Base-by-base conservation (phyloP, 306 rosid species). In the Casuarina cunninghamiana region DNA sequence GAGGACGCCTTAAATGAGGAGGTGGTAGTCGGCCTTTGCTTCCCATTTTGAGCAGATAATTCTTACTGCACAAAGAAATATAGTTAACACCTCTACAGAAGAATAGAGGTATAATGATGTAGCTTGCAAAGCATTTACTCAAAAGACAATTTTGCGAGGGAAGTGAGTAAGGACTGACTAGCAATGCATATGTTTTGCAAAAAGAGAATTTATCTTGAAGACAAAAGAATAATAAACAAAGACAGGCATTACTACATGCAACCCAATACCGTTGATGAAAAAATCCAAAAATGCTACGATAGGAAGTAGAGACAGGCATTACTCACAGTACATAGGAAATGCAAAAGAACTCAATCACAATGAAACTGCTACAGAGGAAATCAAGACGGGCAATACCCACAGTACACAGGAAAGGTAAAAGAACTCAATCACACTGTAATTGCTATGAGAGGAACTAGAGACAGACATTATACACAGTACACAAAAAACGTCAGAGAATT, bases 11-110 rank as follows among this genome's bases (percentile, higher is more conserved):
- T 48, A 79, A 26, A 78, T 90, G 98, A 43, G 83, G 80, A 37
- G 93, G 95, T 8, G 95, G 97, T 54, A 90, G 69, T 78, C 97
- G 88, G 68, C 98, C 98, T 83, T 92, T 94, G 83, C 98, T 94
- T 32, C 93, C 98, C 98, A 85, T 86, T 73, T 49, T 46, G 21
- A 76, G 57, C 48, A 75, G 54, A 78, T 77, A 60, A 4, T 43
- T 38, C 13, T 15, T n/a, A 75, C 79, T 32, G 67, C 12, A 39
- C 69, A 55, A 9, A 72, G 32, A 51, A 55, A 77, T 53, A 10
- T 53, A 78, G 35, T 10, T 19, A 21, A 55, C 16, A 50, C 75
- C 3, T 2, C 42, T 13, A 26, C 3, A 35, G n/a, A 53, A 4
- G 8, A 42, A 77, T 50, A 17, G 50, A n/a, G 50, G 5, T 42